These are phyloP conservation scores for Beverwykella pulmonaria DNA, from an alignment of 495 filamentous ascomycete genomes.

Conservation along the genomic window DNA sequence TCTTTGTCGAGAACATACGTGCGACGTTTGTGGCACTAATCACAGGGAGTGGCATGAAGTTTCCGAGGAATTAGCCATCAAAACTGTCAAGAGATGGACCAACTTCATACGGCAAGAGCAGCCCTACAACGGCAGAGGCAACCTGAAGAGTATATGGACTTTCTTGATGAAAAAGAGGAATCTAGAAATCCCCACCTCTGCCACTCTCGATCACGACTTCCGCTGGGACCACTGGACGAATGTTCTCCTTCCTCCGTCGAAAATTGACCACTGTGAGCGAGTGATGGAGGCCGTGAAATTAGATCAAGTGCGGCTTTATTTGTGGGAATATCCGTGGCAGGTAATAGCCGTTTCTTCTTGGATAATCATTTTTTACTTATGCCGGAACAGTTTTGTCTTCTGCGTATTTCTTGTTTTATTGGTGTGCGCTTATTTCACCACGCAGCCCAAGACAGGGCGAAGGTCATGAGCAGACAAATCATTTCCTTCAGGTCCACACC, in stretches of 20 bases:
- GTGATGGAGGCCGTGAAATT: background rate
- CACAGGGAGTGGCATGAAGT: slow-evolving; percentile 14
- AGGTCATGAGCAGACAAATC: too few relatives aligned
- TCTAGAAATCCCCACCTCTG: background rate
- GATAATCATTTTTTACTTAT: too few relatives aligned
- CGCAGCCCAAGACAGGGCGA: too few relatives aligned
- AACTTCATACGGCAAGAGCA: slow-evolving; percentile 4
- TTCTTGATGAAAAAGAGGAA: background rate
- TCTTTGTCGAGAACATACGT: background rate
- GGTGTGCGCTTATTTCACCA: too few relatives aligned
- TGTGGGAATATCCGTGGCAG: background rate
- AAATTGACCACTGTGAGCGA: background rate
- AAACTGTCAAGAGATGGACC: slow-evolving; percentile 14
- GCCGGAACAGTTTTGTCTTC: too few relatives aligned
- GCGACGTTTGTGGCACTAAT: background rate
- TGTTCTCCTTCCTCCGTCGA: background rate
- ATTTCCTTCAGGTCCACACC: too few relatives aligned
- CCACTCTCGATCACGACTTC: background rate
- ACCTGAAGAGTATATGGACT: slow-evolving; percentile 7
- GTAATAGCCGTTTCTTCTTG: background rate
- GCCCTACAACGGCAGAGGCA: slow-evolving; percentile 4
- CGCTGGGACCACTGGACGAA: slow-evolving; percentile 7
- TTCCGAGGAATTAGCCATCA: slow-evolving; percentile 1
- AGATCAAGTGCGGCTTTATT: background rate
- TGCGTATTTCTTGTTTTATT: too few relatives aligned